phyloP scores from a whole-genome alignment of 2,329 filamentous ascomycete species.

The Dothidotthia symphoricarpi region DNA sequence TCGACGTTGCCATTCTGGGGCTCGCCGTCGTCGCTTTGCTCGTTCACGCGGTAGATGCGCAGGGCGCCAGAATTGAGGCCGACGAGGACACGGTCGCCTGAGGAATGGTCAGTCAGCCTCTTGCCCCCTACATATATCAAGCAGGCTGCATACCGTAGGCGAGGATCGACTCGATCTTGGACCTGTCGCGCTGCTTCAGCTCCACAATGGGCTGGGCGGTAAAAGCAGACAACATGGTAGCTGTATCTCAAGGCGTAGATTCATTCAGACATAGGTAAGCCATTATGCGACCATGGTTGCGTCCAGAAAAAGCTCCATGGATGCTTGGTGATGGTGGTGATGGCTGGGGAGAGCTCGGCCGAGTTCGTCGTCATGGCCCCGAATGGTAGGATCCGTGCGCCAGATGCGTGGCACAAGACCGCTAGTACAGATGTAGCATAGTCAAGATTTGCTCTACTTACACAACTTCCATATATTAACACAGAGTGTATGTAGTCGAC shows the following conservation, averaged over 20 bases:
- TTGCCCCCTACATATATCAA: not conserved
- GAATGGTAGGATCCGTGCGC: no score
- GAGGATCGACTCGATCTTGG: conserved; percentile 92
- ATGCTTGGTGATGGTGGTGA: conserved; percentile 8
- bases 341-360: conserved; percentile 22
- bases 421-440: no score
- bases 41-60: conserved; percentile 88
- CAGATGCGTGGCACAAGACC: not conserved
- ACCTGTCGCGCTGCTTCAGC: conserved; percentile 93
- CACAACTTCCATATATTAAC: no score
- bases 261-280: conserved; percentile 16
- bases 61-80: conserved; percentile 87
- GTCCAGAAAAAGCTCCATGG: conserved; percentile 22
- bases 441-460: no score
- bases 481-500: no score
- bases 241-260: conserved; percentile 1
- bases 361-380: conserved; percentile 16
- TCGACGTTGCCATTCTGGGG: not conserved
- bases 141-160: conserved; percentile 66
- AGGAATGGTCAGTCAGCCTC: conserved; percentile 15
- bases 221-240: conserved; percentile 89
- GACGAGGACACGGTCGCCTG: conserved; percentile 85
- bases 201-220: conserved; percentile 95
- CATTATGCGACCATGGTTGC: conserved; percentile 19
- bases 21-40: conserved; percentile 46